Evolutionary conservation across 768 basidiomycete species (phyloP).

Genomic region (Russula sp.): DNA sequence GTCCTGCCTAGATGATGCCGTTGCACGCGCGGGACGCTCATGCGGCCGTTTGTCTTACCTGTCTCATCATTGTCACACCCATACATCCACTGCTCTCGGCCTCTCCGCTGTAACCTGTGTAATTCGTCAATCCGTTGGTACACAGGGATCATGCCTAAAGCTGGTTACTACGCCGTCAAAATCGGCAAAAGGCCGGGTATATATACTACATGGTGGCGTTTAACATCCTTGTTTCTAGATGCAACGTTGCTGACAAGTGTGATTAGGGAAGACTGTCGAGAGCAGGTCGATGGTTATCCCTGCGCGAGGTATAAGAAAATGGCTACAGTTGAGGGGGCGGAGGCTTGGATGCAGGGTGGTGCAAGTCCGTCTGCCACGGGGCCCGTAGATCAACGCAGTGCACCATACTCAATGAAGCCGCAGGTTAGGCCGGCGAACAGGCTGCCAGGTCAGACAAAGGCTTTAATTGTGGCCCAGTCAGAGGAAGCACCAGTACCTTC

Average conservation of each 20-base stretch:
- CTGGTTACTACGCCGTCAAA: constrained; percentile 67
- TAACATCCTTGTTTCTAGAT: not conserved
- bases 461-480: not conserved
- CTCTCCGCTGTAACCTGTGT: not conserved
- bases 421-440: not conserved
- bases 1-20: not conserved
- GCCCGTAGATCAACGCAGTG: not conserved
- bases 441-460: not conserved
- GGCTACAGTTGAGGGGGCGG: constrained; percentile 47
- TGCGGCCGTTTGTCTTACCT: constrained; percentile 1
- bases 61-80: not conserved
- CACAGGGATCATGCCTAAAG: constrained; percentile 22
- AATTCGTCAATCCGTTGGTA: not conserved
- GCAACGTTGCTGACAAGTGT: not conserved
- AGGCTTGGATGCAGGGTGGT: constrained; percentile 41
- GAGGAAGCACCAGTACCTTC: not conserved
- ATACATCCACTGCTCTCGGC: not conserved
- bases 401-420: not conserved
- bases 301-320: constrained; percentile 69
- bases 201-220: constrained; percentile 60
- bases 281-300: constrained; percentile 58
- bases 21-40: not conserved
- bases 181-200: constrained; percentile 60
- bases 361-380: not conserved
- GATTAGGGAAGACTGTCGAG: constrained; percentile 65